phyloP scores from a whole-genome alignment of 2,329 filamentous ascomycete genomes.

The Penicillium hordei region DNA sequence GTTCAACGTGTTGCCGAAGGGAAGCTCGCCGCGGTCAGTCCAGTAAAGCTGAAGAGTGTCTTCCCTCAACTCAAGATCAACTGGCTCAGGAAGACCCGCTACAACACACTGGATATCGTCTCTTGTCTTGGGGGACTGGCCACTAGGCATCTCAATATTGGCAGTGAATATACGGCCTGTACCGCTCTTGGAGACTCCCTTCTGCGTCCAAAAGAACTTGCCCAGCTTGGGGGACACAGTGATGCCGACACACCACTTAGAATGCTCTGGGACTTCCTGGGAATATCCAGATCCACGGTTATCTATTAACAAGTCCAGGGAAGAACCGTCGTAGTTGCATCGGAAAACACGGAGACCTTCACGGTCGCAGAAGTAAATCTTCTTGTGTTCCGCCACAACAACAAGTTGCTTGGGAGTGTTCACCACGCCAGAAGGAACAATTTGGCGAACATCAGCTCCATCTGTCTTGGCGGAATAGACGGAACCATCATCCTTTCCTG shows the following conservation, averaged over 20 bases:
- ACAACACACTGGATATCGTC: slow-evolving; percentile 49
- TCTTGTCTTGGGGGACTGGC: slow-evolving; percentile 34
- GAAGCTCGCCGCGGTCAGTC: slow-evolving; percentile 61
- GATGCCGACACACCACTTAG: slow-evolving; percentile 58
- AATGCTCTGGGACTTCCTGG: slow-evolving; percentile 16
- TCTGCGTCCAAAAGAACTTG: slow-evolving; percentile 62
- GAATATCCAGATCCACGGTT: slow-evolving; percentile 18
- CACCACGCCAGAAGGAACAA: slow-evolving; percentile 48
- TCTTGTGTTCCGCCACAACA: slow-evolving; percentile 18
- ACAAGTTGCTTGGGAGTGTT: slow-evolving; percentile 52
- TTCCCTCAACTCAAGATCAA: slow-evolving; percentile 58
- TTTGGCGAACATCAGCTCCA: slow-evolving; percentile 46
- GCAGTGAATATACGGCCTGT: slow-evolving; percentile 58
- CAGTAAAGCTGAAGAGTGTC: slow-evolving; percentile 52
- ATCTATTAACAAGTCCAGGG: slow-evolving; percentile 26
- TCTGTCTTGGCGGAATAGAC: slow-evolving; percentile 49
- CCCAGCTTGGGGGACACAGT: slow-evolving; percentile 45
- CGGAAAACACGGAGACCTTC: slow-evolving; percentile 43
- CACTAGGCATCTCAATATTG: slow-evolving; percentile 41
- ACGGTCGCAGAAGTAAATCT: slow-evolving; percentile 47
- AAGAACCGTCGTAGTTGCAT: slow-evolving; percentile 36
- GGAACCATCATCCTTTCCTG: slow-evolving; percentile 41
- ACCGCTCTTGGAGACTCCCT: slow-evolving; percentile 54
- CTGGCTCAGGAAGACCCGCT: slow-evolving; percentile 52
- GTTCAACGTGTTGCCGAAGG: slow-evolving; percentile 56